Percentiles rank a stretch among this genome's conserved stretches.
Evolutionary conservation across 306 rosid genomes (phyloP).

Genomic region (Delonix regia): DNA sequence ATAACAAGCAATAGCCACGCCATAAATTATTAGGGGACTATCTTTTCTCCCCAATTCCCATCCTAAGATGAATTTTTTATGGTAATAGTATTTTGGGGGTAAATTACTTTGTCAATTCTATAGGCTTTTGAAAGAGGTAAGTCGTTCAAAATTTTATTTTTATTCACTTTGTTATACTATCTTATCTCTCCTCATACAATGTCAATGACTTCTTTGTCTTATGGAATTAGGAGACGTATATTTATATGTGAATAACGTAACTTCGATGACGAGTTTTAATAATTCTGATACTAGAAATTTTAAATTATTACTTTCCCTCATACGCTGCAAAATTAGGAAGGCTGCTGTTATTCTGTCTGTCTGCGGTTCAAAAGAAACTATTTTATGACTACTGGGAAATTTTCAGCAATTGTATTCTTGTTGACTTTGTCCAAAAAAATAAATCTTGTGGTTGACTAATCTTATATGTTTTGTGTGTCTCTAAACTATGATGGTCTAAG

Average conservation of each 20-base stretch:
- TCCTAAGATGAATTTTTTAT: neutral
- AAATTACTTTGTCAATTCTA: neutral
- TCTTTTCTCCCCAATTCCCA: neutral
- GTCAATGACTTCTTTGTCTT: neutral
- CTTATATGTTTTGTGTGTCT: neutral
- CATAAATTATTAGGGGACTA: neutral
- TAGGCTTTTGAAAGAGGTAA: neutral
- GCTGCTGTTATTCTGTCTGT: neutral
- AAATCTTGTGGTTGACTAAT: neutral
- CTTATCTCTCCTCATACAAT: neutral
- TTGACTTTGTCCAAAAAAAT: too few species aligned
- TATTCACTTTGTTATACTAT: neutral
- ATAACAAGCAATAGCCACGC: neutral
- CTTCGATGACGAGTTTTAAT: neutral
- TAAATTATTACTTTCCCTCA: neutral
- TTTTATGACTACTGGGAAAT: neutral
- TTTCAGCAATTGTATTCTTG: neutral
- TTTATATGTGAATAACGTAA: neutral
- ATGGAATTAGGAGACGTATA: neutral
- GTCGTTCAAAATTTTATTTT: neutral
- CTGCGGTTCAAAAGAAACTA: neutral
- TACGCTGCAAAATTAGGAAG: neutral
- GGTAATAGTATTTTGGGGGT: neutral
- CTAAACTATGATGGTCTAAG: neutral
- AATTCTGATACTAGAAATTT: neutral